Conservation (phyloP, 2,329 filamentous ascomycete genomes). For the Coleophoma crateriformis region DNA sequence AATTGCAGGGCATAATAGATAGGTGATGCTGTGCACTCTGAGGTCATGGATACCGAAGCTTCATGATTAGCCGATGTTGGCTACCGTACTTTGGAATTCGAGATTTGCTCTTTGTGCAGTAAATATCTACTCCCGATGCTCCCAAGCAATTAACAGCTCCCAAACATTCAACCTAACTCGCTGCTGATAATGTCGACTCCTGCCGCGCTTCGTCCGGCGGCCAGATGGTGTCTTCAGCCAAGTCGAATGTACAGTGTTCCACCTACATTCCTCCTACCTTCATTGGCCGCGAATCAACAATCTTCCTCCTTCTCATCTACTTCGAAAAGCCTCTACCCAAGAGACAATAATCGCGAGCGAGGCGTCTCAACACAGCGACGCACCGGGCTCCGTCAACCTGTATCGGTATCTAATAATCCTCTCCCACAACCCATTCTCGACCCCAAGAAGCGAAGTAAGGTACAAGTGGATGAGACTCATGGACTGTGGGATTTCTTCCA, state of each 20-base stretch:
- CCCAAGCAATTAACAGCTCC: background rate
- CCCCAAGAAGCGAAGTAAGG: slow-evolving; percentile 45
- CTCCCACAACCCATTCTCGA: slow-evolving; percentile 68
- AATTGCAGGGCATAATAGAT: too few species aligned
- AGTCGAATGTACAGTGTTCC: slow-evolving; percentile 12
- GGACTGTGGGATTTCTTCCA: slow-evolving; percentile 93
- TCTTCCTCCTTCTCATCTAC: slow-evolving; percentile 26
- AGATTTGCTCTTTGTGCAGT: background rate
- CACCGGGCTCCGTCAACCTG: slow-evolving; percentile 67
- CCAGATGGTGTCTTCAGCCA: slow-evolving; percentile 11
- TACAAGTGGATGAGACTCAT: slow-evolving; percentile 64
- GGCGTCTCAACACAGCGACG: slow-evolving; percentile 77
- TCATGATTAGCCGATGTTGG: too few species aligned
- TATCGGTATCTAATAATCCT: slow-evolving; percentile 66
- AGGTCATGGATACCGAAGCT: too few species aligned
- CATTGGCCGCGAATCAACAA: slow-evolving; percentile 17
- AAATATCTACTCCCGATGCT: background rate
- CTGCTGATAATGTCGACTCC: slow-evolving; percentile 20
- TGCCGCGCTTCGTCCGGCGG: slow-evolving; percentile 17
- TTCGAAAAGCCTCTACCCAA: slow-evolving; percentile 25
- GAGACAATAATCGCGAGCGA: slow-evolving; percentile 74
- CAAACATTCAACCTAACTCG: slow-evolving; percentile 8
- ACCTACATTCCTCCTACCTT: slow-evolving; percentile 26
- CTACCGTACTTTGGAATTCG: too few species aligned
- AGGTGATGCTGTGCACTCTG: too few species aligned